Percentiles rank a stretch among this genome's conserved stretches.
Evolutionary conservation across 495 filamentous ascomycete genomes (phyloP).

Genomic region (Amphirosellinia nigrospora): DNA sequence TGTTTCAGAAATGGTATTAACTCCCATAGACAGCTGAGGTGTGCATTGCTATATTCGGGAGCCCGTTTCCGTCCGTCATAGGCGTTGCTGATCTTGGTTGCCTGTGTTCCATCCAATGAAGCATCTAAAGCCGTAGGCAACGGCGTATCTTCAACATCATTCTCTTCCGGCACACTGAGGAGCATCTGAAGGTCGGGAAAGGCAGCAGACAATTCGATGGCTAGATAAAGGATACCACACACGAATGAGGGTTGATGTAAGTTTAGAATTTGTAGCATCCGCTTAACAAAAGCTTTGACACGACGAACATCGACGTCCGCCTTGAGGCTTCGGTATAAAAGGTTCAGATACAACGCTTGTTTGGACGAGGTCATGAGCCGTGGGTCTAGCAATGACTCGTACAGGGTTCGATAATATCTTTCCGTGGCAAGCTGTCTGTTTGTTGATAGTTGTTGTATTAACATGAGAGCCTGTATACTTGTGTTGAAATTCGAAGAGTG

Average conservation of each 20-base stretch:
- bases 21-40: conserved; percentile 92
- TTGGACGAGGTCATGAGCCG: conserved; percentile 89
- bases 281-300: conserved; percentile 93
- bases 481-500: conserved; percentile 99
- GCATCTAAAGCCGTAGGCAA: conserved; percentile 32
- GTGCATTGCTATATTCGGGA: conserved; percentile 88
- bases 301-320: conserved; percentile 84
- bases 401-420: conserved; percentile 92
- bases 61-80: conserved; percentile 93
- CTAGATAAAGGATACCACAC: conserved; percentile 85
- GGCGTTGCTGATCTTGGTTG: conserved; percentile 29
- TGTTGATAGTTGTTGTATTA: conserved; percentile 89
- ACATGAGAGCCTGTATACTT: conserved; percentile 91
- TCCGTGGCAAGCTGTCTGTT: conserved; percentile 79
- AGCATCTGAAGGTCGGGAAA: conserved; percentile 78
- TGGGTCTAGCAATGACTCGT: conserved; percentile 91
- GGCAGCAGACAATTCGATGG: conserved; percentile 76
- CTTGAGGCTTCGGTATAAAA: conserved; percentile 86
- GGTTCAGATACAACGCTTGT: conserved; percentile 91
- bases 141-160: conserved; percentile 48
- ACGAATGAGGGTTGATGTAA: conserved; percentile 93
- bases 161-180: conserved; percentile 73
- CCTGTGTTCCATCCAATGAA: conserved; percentile 19
- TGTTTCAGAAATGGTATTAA: conserved; percentile 78
- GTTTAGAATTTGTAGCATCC: conserved; percentile 82